Base-by-base conservation (phyloP, 768 basidiomycete species). In the Calocybe cyanea region DNA sequence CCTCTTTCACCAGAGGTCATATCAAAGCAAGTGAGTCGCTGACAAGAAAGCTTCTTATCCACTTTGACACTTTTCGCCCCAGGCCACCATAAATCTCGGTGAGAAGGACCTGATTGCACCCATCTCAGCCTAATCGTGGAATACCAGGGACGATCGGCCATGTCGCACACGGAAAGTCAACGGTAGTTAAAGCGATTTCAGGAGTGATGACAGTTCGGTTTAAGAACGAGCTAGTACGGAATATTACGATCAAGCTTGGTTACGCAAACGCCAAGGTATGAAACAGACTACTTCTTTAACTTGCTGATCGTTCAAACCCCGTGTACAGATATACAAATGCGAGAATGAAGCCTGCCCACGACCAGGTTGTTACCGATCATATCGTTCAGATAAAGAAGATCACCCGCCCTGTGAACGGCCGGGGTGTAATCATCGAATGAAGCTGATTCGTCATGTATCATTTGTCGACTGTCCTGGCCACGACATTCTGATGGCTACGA, bases 401-500 rank as follows among this genome's bases (percentile, higher is more conserved):
- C 80, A 81, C 56, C 95, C 95, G 6, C 84, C 84, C 14, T 99
- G 96, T 66, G 93, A 96, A 67, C 79, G 92, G 15, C 89, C 91
- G 17, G 91, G 92, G 49, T 98, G 96, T 68, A 85, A 83, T 31
- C 82, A 83, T 45, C 78, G 81, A 14, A 93, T 97, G 92, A 87
- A 86, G 57, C 82, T 98, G 54, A 62, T 97, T 52, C 85, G 94
- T 54, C 96, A 99, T 59, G 94, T 98, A 60, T 98, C 95, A 2
- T 99, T 99, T 67, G 96, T 99, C 62, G 96, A 99, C 67, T 92
- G 87, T 57, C 92, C 90, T 1, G 91, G 94, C 51, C 94, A 95
- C 80, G 93, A 97, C 67, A 98, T 99, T 83, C 84, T 99, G 66
- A 99, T 99, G 96, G 96, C 96, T 41, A 99, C 95, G 53, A 99